Conservation (phyloP, 2,329 filamentous ascomycete genomes). For the Chalaropsis thielavioides region DNA sequence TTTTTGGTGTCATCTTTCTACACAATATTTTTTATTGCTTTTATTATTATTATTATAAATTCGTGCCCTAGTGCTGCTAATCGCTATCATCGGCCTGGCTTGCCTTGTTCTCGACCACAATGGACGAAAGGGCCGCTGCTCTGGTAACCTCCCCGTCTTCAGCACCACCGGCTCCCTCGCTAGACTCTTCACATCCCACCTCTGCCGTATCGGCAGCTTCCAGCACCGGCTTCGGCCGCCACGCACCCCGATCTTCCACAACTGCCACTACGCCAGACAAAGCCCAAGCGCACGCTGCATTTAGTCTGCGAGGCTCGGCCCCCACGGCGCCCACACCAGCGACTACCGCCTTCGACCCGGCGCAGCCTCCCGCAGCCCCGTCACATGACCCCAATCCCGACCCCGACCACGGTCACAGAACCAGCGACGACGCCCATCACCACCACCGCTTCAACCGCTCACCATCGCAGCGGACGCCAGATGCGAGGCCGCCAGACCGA, state of each 20-base stretch:
- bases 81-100: not conserved
- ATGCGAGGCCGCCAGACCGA: not conserved
- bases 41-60: conserved; percentile 17
- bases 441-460: not conserved
- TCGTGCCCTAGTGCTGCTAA: not conserved
- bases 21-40: conserved; percentile 14
- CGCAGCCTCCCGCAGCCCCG: not conserved
- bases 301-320: not conserved
- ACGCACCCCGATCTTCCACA: not conserved
- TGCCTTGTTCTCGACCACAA: not conserved
- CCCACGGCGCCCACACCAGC: not conserved
- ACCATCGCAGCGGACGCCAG: not conserved
- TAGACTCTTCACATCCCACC: not conserved
- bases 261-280: not conserved
- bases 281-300: not conserved
- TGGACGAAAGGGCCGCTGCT: not conserved
- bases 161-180: not conserved
- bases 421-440: not conserved
- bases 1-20: too few species aligned
- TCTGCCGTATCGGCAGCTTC: not conserved
- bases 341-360: not conserved
- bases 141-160: not conserved
- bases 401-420: not conserved
- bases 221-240: not conserved
- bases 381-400: not conserved